Conservation (phyloP, 2,329 filamentous ascomycete genomes). For the Calonectria montana region DNA sequence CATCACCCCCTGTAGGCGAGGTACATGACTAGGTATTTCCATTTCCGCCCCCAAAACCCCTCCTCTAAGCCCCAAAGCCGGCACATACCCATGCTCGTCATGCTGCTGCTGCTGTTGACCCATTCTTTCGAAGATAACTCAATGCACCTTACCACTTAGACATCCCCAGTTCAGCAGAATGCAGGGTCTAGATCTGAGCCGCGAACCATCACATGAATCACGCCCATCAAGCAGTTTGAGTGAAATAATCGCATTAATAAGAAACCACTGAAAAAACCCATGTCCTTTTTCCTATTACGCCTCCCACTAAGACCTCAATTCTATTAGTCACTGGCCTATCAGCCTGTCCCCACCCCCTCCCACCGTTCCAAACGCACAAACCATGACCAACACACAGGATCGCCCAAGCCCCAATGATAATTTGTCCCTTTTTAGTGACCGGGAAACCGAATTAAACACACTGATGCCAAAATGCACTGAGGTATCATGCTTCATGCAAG, state of each 20-base stretch:
- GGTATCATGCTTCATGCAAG: slow-evolving; percentile 30
- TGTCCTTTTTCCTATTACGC: slow-evolving; percentile 27
- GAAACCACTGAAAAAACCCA: slow-evolving; percentile 22
- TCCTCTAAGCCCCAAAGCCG: not conserved
- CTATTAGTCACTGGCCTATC: slow-evolving; percentile 28
- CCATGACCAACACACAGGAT: slow-evolving; percentile 32
- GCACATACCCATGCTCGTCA: slow-evolving; percentile 1
- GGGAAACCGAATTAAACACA: slow-evolving; percentile 34
- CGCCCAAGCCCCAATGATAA: slow-evolving; percentile 27
- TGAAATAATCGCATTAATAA: slow-evolving; percentile 2
- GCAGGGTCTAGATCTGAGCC: slow-evolving; percentile 27
- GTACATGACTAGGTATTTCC: slow-evolving; percentile 3
- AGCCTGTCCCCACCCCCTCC: slow-evolving; percentile 15
- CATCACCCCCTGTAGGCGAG: not conserved
- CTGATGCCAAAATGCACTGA: slow-evolving; percentile 31
- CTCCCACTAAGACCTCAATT: slow-evolving; percentile 15
- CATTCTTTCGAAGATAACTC: not conserved
- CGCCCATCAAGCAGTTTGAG: slow-evolving; percentile 5
- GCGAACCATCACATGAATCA: slow-evolving; percentile 31
- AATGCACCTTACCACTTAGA: not conserved
- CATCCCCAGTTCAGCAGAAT: slow-evolving; percentile 19
- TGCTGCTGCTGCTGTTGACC: not conserved
- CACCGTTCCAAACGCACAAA: slow-evolving; percentile 16
- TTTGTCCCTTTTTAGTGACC: slow-evolving; percentile 38
- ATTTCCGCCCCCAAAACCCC: not conserved